Evolutionary conservation across 495 filamentous ascomycete species (phyloP), one percentile per base, ranked within the genome.

Genomic region (Paragyromitra xinjiangensis): DNA sequence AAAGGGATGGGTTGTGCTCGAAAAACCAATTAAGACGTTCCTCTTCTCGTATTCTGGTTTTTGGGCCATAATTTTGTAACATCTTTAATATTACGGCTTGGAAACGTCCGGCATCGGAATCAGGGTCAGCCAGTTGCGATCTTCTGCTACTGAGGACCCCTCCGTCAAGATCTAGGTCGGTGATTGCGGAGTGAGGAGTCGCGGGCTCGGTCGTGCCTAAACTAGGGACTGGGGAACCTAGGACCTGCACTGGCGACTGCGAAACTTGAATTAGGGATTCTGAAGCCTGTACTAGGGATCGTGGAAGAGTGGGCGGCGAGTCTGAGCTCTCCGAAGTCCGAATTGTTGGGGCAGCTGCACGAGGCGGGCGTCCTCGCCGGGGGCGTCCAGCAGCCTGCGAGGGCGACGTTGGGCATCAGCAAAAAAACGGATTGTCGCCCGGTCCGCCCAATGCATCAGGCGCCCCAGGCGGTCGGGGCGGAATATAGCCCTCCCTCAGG

Each of bases 101-200:
- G 22, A 65, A 51, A 14, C 8, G 63, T 16, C n/a, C 4, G n/a
- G 40, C 14, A 42, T 65, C 40, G 40, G 63, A 65, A 26, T 45
- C 29, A n/a, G 63, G 63, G 7, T 40, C 22, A 12, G 63, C 63
- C 22, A 51, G 29, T 53, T 34, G 63, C 11, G 63, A 42, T n/a
- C 44, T 65, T 22, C 7, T 40, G 44, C 34, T 64, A 26, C 9
- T 5, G n/a, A 42, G 42, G 42, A 24, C 19, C 19, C 19, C 19
- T 22, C 19, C 19, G 19, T 22, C 19, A 22, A 22, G 19, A 22
- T 22, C 19, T 22, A 22, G 19, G 12, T 19, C 6, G 19, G 63
- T 65, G 63, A 22, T 19, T 42, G 63, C 63, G 6, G 14, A 48
- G 16, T 6, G 50, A 53, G 16, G 16, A 65, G 39, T 26, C 19